These are phyloP conservation scores for Plasmopara muralis DNA, from an alignment of 352 stramenopile genomes.

Conservation along the genomic window DNA sequence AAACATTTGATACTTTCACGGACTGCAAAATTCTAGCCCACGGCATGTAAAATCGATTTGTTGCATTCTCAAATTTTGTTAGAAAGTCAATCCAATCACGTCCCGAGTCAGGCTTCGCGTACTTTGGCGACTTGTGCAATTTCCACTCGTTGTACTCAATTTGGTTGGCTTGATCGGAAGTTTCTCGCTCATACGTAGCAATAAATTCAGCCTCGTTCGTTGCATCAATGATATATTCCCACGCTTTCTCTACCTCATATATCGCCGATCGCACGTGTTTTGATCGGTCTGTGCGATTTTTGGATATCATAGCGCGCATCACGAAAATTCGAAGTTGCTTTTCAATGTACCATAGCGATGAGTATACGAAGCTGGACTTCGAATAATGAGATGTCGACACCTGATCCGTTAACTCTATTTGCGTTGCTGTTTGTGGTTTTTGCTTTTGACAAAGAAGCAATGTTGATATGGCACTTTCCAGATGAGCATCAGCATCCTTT, in stretches of 20 bases:
- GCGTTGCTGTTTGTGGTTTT: constrained; percentile 7
- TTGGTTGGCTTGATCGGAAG: constrained; percentile 4
- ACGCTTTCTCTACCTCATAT: constrained; percentile 39
- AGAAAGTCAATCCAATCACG: constrained; percentile 51
- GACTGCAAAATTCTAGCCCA: constrained; percentile 34
- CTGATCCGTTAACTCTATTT: constrained; percentile 11
- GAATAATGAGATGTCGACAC: constrained; percentile 5
- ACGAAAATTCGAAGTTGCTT: constrained; percentile 51
- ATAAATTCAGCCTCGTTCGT: constrained; percentile 39
- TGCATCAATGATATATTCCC: constrained; percentile 42
- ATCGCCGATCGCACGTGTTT: constrained; percentile 28
- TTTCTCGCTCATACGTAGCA: constrained; percentile 26
- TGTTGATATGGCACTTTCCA: constrained; percentile 45
- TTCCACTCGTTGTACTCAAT: constrained; percentile 63
- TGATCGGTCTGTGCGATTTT: constrained; percentile 30
- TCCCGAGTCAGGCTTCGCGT: constrained; percentile 13
- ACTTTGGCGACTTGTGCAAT: constrained; percentile 24
- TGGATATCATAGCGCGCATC: constrained; percentile 32
- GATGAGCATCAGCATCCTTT: constrained; percentile 46
- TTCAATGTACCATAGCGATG: constrained; percentile 47
- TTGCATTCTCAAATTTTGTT: constrained; percentile 25
- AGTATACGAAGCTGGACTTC: constrained; percentile 18
- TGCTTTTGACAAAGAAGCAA: constrained; percentile 34
- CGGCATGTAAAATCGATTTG: constrained; percentile 44
- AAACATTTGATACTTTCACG: not conserved